phyloP scores from a whole-genome alignment of 2,329 filamentous ascomycete genomes.

The Trichophyton simii region DNA sequence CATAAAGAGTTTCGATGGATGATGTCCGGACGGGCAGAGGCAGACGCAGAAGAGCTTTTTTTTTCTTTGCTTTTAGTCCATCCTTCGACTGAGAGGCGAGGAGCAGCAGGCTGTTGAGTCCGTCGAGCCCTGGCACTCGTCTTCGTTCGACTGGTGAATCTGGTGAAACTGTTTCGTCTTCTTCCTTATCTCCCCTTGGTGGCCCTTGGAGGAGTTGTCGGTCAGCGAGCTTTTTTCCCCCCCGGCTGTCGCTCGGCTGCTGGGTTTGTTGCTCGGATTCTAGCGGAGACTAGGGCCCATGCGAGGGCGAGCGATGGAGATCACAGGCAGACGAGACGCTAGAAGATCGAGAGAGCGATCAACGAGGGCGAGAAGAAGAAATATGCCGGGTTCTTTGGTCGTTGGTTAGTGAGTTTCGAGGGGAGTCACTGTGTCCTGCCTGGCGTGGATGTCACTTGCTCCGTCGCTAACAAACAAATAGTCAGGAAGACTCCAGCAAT shows the following conservation, averaged over 20 bases:
- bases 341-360: not conserved
- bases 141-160: not conserved
- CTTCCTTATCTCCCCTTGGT: not conserved
- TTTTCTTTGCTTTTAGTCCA: not conserved
- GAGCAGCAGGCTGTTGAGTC: not conserved
- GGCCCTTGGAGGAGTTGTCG: not conserved
- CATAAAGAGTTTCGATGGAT: conserved; percentile 34
- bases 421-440: no score
- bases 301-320: not conserved
- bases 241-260: not conserved
- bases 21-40: not conserved
- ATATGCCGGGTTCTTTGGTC: not conserved
- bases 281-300: not conserved
- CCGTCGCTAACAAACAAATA: no score
- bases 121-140: not conserved
- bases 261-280: not conserved
- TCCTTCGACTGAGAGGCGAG: not conserved
- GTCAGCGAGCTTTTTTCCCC: not conserved
- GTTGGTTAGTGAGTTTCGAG: no score
- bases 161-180: not conserved
- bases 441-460: no score
- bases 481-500: no score
- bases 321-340: not conserved
- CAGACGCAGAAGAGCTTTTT: not conserved
- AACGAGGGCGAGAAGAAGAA: not conserved